Evolutionary conservation across 306 rosid genomes (phyloP).

Genomic region (Dryas drummondii): DNA sequence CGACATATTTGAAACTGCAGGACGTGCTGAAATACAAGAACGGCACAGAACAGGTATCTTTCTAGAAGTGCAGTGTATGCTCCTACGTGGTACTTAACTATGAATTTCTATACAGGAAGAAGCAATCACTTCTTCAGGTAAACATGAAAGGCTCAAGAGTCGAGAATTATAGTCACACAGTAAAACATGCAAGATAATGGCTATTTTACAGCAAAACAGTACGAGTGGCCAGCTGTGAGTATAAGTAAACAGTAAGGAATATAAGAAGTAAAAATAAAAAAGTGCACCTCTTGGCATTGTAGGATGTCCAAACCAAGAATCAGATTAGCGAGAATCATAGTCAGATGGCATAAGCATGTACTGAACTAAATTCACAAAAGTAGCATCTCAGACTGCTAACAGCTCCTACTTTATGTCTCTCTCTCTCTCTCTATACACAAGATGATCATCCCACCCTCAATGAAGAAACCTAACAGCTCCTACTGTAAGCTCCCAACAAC

Average conservation of each 20-base stretch:
- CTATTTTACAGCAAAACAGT: not conserved
- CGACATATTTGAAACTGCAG: conserved; percentile 49
- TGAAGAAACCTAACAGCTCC: not conserved
- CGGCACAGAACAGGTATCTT: conserved; percentile 74
- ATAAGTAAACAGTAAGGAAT: too few relatives aligned
- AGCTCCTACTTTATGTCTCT: not conserved
- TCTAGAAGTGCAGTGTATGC: not conserved
- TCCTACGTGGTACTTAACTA: not conserved
- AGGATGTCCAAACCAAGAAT: conserved; percentile 1
- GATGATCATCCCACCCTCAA: not conserved
- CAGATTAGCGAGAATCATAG: not conserved
- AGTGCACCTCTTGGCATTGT: not conserved
- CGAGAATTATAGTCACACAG: not conserved
- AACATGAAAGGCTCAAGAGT: not conserved
- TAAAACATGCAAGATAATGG: not conserved
- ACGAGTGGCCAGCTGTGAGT: not conserved
- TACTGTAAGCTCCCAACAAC: conserved; percentile 25
- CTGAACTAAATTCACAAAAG: not conserved
- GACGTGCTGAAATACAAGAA: conserved; percentile 61
- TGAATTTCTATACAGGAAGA: not conserved
- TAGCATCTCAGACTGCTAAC: not conserved
- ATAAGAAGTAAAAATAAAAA: too few relatives aligned
- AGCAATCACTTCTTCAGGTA: not conserved
- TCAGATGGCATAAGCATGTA: not conserved
- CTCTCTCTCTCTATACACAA: not conserved